Conservation (phyloP, 805 yeast genomes). For the Spathaspora sp. region DNA sequence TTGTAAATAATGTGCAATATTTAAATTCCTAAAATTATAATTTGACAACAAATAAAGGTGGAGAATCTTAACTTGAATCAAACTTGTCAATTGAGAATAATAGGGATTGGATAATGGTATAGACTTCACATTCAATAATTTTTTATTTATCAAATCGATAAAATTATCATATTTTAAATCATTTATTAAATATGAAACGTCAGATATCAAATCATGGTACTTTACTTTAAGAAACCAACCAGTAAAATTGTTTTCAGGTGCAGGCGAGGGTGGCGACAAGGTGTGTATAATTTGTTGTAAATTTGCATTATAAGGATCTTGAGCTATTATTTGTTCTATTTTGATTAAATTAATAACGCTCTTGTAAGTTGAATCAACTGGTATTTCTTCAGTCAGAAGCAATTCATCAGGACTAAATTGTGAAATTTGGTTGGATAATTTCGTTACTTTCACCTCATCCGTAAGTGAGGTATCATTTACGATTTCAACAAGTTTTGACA, state of each 20-base stretch:
- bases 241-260: neutral
- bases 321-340: slow-evolving; percentile 1
- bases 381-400: neutral
- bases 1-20: slow-evolving; percentile 18
- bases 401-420: neutral
- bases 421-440: neutral
- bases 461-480: neutral
- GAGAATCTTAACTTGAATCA: slow-evolving; percentile 24
- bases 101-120: slow-evolving; percentile 4
- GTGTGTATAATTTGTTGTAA: neutral
- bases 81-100: slow-evolving; percentile 4
- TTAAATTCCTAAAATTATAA: slow-evolving; percentile 30
- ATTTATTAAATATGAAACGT: slow-evolving; percentile 23
- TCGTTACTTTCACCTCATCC: slow-evolving; percentile 1
- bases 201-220: slow-evolving; percentile 30
- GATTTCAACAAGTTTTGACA: neutral
- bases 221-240: slow-evolving; percentile 17
- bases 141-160: slow-evolving; percentile 30
- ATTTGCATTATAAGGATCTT: neutral
- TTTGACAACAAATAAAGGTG: slow-evolving; percentile 28
- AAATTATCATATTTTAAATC: slow-evolving; percentile 11
- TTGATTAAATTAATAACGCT: neutral
- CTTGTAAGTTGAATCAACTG: neutral
- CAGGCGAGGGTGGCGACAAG: neutral
- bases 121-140: slow-evolving; percentile 20